phyloP scores from a whole-genome alignment of 2,329 filamentous ascomycete species.

The Colletotrichum theobromicola region DNA sequence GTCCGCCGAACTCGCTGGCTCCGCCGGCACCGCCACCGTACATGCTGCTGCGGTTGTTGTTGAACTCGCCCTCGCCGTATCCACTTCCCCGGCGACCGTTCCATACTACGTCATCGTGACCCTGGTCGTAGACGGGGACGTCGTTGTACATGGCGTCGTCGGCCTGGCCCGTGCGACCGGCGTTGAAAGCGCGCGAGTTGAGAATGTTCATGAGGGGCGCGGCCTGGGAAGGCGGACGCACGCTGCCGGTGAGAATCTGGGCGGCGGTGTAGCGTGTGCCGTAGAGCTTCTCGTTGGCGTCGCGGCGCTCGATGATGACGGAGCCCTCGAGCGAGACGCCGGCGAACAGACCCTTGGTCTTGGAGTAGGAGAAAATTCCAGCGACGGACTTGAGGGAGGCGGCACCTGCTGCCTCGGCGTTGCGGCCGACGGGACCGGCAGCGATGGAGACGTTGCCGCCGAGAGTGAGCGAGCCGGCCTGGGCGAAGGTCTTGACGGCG shows the following conservation, averaged over 20 bases:
- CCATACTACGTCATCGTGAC: slow-evolving; percentile 84
- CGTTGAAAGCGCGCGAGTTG: slow-evolving; percentile 84
- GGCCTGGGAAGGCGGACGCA: slow-evolving; percentile 81
- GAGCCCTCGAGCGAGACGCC: slow-evolving; percentile 94
- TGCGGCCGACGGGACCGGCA: slow-evolving; percentile 90
- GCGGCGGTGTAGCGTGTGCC: slow-evolving; percentile 80
- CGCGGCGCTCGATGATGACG: slow-evolving; percentile 90
- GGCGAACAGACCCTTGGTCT: slow-evolving; percentile 96
- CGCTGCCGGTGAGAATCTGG: slow-evolving; percentile 79
- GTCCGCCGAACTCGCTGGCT: slow-evolving; percentile 59
- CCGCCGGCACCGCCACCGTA: slow-evolving; percentile 37
- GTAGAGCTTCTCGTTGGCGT: slow-evolving; percentile 97
- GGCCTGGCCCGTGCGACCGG: slow-evolving; percentile 46
- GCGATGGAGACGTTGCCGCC: slow-evolving; percentile 97
- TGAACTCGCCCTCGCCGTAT: slow-evolving; percentile 66
- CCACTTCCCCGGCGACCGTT: slow-evolving; percentile 75
- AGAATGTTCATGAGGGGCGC: slow-evolving; percentile 85
- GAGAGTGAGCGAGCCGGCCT: slow-evolving; percentile 87
- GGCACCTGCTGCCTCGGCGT: slow-evolving; percentile 93
- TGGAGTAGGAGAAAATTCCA: slow-evolving; percentile 95
- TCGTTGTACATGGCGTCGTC: slow-evolving; percentile 90
- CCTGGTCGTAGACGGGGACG: slow-evolving; percentile 84
- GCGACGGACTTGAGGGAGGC: slow-evolving; percentile 89
- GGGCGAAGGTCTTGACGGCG: slow-evolving; percentile 92
- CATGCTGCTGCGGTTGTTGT: slow-evolving; percentile 34